Evolutionary conservation across 2,329 filamentous ascomycete genomes (phyloP), one percentile per base, ranked within the genome.

Genomic region (Waltergamsia citrina): DNA sequence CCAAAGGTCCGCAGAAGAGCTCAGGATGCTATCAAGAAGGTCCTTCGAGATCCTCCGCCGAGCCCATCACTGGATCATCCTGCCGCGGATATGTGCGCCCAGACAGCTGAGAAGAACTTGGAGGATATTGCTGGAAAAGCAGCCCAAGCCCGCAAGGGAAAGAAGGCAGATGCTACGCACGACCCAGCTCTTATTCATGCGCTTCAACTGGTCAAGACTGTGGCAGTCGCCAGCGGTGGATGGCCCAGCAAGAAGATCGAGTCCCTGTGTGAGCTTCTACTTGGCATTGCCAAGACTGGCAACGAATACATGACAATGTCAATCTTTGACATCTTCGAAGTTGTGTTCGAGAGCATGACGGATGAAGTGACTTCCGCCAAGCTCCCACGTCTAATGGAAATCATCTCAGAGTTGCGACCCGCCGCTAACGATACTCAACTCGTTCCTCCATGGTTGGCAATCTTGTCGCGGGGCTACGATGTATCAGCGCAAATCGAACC

Each of bases 201-300:
- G 3, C 65, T 98, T 41, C 90, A 98, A 50, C 67, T 98, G 36
- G 81, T 94, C 43, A 95, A 94, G 68, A 84, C 85, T 0, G 76
- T 98, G 39, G 87, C 92, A 1, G 71, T 74, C 4, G 86, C 85
- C 5, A 90, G 86, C 38, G 85, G 86, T 26, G 92, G 92, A 33
- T 98, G 92, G 92, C 92, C 92, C 1, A 94, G 83, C 63, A 86
- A 83, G 64, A 94, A 94, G 62, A 94, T 95, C 35, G 92, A 98
- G 60, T 69, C 81, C 3, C 65, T 98, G 22, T 95, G 88, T 56
- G 88, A 96, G 57, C 64, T 94, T 35, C 64, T 98, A 38, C 74
- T 98, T 45, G 78, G 79, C 44, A 94, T 96, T 41, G 90, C 90
- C 20, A 81, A 81, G 51, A 88, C 84, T 7, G 92, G 78, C 56